Evolutionary conservation across 257 asterid genomes (phyloP).

Genomic region (Cinchona pubescens): DNA sequence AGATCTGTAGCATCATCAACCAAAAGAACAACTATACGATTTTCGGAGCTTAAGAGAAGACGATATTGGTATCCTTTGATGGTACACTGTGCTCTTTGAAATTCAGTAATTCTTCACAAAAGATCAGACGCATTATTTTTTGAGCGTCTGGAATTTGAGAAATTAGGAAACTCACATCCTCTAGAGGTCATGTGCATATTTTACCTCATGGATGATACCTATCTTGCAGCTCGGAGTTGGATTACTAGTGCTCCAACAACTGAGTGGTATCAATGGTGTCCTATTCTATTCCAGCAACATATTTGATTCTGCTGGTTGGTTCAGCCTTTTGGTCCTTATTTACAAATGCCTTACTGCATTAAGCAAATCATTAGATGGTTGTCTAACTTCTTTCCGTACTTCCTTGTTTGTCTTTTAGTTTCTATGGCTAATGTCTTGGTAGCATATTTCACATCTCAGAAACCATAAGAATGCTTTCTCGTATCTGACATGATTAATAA

Average conservation of each 20-base stretch:
- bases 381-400: background rate
- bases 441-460: background rate
- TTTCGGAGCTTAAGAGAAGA: constrained; percentile 75
- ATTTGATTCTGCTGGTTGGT: constrained; percentile 69
- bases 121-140: constrained; percentile 1
- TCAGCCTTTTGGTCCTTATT: constrained; percentile 6
- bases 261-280: constrained; percentile 79
- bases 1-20: constrained; percentile 73
- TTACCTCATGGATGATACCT: background rate
- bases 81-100: constrained; percentile 39
- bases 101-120: background rate
- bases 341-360: background rate
- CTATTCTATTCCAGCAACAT: constrained; percentile 84
- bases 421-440: background rate
- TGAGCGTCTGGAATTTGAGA: background rate
- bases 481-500: background rate
- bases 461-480: background rate
- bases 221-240: constrained; percentile 73
- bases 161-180: constrained; percentile 5
- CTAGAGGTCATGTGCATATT: background rate
- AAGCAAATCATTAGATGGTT: background rate
- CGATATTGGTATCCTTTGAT: constrained; percentile 74
- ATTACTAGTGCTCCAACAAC: constrained; percentile 78
- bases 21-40: constrained; percentile 59
- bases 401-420: background rate